phyloP scores from a whole-genome alignment of 75 land plant genomes.

The Chamaecyparis obtusa region DNA sequence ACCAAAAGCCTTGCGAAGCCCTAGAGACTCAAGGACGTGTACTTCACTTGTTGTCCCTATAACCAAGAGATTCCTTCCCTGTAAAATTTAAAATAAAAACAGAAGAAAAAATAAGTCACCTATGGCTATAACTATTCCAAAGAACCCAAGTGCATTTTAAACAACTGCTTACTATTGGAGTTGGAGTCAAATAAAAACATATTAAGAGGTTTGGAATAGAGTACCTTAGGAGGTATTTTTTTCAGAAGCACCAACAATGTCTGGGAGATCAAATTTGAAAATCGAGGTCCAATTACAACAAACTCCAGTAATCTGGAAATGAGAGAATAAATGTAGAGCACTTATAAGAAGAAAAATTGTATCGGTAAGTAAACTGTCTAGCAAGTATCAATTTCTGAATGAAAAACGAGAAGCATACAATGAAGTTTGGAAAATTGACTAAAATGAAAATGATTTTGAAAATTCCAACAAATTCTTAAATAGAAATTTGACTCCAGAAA shows the following conservation, averaged over 20 bases:
- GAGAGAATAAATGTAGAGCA: not conserved
- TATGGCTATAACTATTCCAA: not conserved
- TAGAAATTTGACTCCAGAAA: constrained; percentile 4
- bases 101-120: not conserved
- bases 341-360: not conserved
- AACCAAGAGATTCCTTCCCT: constrained; percentile 89
- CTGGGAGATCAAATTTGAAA: constrained; percentile 87
- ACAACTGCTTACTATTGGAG: not conserved
- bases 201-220: not conserved
- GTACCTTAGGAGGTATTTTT: constrained; percentile 90
- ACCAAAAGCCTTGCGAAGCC: constrained; percentile 68
- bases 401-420: not conserved
- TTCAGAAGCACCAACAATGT: constrained; percentile 82
- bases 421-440: not conserved
- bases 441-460: not conserved
- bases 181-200: not conserved
- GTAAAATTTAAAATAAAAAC: not conserved
- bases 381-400: not conserved
- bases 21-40: constrained; percentile 68
- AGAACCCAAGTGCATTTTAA: not conserved
- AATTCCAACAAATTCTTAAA: not conserved
- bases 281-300: constrained; percentile 91
- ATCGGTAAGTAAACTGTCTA: not conserved
- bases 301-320: constrained; percentile 73
- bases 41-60: constrained; percentile 85